These are phyloP conservation scores for Pythium sukuiense DNA, from an alignment of 352 stramenopile species.

Conservation along the genomic window DNA sequence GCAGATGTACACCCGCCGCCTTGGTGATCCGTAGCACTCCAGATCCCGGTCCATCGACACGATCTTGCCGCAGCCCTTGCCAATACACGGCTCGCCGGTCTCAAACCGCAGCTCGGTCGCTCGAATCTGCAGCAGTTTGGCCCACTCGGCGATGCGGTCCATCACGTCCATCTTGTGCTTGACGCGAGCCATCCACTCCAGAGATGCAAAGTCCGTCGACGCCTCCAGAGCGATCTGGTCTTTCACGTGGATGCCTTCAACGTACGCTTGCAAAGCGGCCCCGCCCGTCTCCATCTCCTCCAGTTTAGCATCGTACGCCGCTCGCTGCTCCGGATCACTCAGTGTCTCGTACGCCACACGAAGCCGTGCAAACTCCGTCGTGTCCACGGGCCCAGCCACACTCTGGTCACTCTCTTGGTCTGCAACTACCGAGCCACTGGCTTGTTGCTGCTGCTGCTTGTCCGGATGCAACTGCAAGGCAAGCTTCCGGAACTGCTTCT, in stretches of 20 bases:
- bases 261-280: conserved; percentile 7
- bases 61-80: conserved; percentile 71
- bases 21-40: conserved; percentile 65
- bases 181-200: conserved; percentile 81
- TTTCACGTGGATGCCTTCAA: conserved; percentile 39
- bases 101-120: conserved; percentile 76
- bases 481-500: conserved; percentile 67
- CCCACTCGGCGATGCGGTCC: conserved; percentile 74
- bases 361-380: conserved; percentile 64
- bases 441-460: conserved; percentile 40
- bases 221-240: conserved; percentile 69
- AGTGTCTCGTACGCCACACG: conserved; percentile 75
- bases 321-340: conserved; percentile 51
- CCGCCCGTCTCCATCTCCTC: conserved; percentile 17
- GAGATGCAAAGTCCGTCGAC: conserved; percentile 68
- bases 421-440: background rate
- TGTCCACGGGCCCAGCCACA: conserved; percentile 16
- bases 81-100: conserved; percentile 58
- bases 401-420: conserved; percentile 16
- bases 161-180: conserved; percentile 89
- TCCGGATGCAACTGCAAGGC: conserved; percentile 70
- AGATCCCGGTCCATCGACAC: conserved; percentile 81
- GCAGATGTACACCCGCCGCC: conserved; percentile 75
- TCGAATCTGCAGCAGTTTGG: conserved; percentile 55
- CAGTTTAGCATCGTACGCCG: conserved; percentile 61